phyloP scores from a whole-genome alignment of 176 grass and related monocot species.

The Dendrocalamus sinicus region DNA sequence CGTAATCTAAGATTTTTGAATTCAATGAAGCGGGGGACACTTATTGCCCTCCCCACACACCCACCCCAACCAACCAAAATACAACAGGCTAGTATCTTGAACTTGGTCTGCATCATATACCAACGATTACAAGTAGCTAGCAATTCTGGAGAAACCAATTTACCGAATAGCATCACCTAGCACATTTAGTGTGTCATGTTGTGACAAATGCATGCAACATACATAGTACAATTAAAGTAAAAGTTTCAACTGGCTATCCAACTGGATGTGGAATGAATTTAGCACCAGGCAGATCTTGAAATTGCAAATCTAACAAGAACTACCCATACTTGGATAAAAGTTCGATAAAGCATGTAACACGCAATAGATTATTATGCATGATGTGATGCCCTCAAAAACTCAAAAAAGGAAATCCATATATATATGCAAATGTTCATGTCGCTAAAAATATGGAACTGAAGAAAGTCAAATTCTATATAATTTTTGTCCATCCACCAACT shows the following conservation, averaged over 20 bases:
- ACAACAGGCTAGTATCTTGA: background rate
- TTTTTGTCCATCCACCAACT: background rate
- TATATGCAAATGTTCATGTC: background rate
- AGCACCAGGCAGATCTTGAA: background rate
- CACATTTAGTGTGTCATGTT: background rate
- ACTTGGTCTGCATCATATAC: slow-evolving; percentile 1
- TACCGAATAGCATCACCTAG: slow-evolving; percentile 8
- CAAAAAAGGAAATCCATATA: background rate
- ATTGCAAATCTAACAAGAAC: slow-evolving; percentile 7
- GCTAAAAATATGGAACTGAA: background rate
- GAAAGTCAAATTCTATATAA: background rate
- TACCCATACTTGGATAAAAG: background rate
- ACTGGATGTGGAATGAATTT: background rate
- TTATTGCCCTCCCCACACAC: background rate
- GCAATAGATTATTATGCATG: slow-evolving; percentile 20
- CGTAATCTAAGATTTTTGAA: background rate
- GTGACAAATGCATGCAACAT: background rate
- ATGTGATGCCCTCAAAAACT: background rate
- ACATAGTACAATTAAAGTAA: background rate
- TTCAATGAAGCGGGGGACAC: background rate
- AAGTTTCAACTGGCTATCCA: background rate
- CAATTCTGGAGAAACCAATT: slow-evolving; percentile 13
- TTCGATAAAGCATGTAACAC: slow-evolving; percentile 9
- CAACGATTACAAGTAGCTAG: background rate
- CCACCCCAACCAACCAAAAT: background rate